Evolutionary conservation across 2,329 filamentous ascomycete species (phyloP).

Genomic region (Drechslerella stenobrocha): DNA sequence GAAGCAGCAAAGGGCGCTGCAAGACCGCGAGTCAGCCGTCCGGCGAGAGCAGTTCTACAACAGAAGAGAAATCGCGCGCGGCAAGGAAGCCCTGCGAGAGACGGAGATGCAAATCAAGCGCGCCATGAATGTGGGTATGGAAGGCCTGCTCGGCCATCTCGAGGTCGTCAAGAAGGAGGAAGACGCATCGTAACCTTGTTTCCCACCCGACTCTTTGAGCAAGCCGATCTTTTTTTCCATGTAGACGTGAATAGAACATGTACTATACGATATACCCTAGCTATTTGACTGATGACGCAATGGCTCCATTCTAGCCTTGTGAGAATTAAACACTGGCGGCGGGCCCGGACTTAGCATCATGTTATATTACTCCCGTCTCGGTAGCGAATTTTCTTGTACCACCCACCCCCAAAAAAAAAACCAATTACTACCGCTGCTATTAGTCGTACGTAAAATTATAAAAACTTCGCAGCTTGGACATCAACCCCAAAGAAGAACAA

Average conservation of each 20-base stretch:
- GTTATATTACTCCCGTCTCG: no score
- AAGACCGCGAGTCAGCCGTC: constrained; percentile 66
- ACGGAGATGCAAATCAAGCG: constrained; percentile 69
- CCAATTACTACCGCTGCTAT: no score
- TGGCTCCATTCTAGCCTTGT: no score
- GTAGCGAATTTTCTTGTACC: no score
- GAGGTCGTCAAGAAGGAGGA: constrained; percentile 54
- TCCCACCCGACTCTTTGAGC: no score
- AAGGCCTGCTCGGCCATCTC: constrained; percentile 65
- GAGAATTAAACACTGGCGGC: no score
- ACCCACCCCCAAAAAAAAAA: no score
- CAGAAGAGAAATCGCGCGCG: constrained; percentile 64
- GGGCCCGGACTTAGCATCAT: no score
- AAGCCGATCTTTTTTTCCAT: background rate
- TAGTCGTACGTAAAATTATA: no score
- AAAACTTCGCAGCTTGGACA: no score
- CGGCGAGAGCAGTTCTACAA: constrained; percentile 67
- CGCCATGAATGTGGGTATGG: constrained; percentile 71
- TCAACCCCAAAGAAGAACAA: no score
- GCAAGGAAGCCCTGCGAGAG: constrained; percentile 66
- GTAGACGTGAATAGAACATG: background rate
- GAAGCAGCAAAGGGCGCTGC: constrained; percentile 69
- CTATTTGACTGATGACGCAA: background rate
- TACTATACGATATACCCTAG: background rate
- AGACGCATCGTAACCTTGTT: constrained; percentile 11